These are phyloP conservation scores for Viola pubescens DNA, from an alignment of 441 rosid genomes.

Conservation along the genomic window DNA sequence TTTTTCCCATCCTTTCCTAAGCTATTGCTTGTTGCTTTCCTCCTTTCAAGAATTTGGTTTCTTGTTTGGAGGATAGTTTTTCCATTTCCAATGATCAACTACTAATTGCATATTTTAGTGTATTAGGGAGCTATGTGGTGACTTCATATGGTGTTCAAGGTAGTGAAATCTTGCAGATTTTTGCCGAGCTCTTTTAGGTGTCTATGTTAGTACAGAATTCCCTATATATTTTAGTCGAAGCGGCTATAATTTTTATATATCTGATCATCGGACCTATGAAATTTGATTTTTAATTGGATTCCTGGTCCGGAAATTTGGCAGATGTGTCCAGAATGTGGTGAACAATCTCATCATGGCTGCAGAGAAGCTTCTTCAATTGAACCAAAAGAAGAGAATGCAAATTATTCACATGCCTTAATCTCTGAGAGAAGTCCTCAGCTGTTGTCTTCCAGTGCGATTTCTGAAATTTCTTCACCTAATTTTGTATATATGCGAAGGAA, in stretches of 20 bases:
- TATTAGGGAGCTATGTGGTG: not conserved
- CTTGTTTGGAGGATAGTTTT: no score
- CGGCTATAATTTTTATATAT: slow-evolving; percentile 26
- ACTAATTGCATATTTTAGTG: no score
- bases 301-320: slow-evolving; percentile 30
- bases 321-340: slow-evolving; percentile 44
- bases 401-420: slow-evolving; percentile 25
- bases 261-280: slow-evolving; percentile 24
- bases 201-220: slow-evolving; percentile 37
- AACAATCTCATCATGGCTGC: slow-evolving; percentile 30
- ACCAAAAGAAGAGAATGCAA: slow-evolving; percentile 26
- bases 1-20: no score
- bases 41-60: no score
- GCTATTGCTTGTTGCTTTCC: no score
- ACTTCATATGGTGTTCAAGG: slow-evolving; percentile 4
- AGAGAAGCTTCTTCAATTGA: slow-evolving; percentile 27
- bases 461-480: slow-evolving; percentile 23
- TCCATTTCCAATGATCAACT: no score
- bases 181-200: slow-evolving; percentile 25
- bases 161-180: slow-evolving; percentile 6
- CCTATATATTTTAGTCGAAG: slow-evolving; percentile 31
- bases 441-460: slow-evolving; percentile 34
- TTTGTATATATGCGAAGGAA: slow-evolving; percentile 52
- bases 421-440: slow-evolving; percentile 27
- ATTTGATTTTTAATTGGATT: slow-evolving; percentile 29